phyloP scores from a whole-genome alignment of 148 eudicot species.

The Talinum fruticosum region DNA sequence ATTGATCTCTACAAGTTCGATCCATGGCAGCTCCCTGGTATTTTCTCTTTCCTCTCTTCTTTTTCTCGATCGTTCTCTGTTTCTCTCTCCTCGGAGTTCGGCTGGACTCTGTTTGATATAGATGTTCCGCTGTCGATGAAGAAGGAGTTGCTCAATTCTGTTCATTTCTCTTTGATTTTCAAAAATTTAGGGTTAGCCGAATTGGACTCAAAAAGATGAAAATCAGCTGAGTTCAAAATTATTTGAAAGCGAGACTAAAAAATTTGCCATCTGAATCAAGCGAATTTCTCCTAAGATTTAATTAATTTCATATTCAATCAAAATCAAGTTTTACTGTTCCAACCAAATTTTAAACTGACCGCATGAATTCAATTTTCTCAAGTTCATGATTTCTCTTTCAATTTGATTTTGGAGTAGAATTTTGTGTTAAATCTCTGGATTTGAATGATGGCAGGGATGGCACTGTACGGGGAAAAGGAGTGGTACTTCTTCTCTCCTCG shows the following conservation, averaged over 20 bases:
- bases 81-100: neutral
- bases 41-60: neutral
- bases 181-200: neutral
- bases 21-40: constrained; percentile 70
- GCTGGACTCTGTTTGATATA: neutral
- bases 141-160: neutral
- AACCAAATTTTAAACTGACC: neutral
- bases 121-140: too few species aligned
- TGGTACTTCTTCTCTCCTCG: constrained; percentile 74
- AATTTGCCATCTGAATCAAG: neutral
- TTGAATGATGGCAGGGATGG: constrained; percentile 33
- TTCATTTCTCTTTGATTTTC: neutral
- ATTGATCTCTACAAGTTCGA: constrained; percentile 67
- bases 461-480: constrained; percentile 57
- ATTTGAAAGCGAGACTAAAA: neutral
- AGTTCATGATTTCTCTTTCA: neutral
- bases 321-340: neutral
- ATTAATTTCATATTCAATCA: neutral
- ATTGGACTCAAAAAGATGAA: too few species aligned
- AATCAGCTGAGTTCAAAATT: too few species aligned
- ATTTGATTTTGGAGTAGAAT: neutral
- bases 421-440: neutral
- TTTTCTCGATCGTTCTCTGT: neutral
- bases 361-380: neutral
- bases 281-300: neutral